These are phyloP conservation scores for Calonectria naviculata DNA, from an alignment of 2,329 filamentous ascomycete species.

Conservation along the genomic window DNA sequence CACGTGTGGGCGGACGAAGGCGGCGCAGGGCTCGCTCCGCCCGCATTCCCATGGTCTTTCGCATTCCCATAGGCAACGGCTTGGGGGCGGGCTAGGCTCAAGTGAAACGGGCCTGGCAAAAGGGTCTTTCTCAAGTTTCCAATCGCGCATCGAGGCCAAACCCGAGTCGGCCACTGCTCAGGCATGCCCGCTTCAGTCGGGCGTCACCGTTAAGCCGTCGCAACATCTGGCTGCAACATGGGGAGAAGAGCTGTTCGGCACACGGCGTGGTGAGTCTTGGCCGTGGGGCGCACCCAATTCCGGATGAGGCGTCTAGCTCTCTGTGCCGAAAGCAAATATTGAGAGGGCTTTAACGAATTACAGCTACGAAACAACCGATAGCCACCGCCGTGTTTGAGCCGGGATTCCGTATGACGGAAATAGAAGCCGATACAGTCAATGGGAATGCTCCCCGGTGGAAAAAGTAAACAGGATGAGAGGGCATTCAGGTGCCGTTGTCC, in stretches of 20 bases:
- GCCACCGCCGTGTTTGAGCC: constrained; percentile 5
- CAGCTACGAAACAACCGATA: background rate
- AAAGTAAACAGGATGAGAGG: constrained; percentile 15
- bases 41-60: constrained; percentile 2
- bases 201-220: constrained; percentile 3
- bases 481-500: background rate
- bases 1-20: constrained; percentile 8
- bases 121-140: background rate
- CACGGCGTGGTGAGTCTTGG: constrained; percentile 3
- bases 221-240: background rate
- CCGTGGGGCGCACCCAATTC: constrained; percentile 4
- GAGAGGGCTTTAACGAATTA: background rate
- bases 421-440: constrained; percentile 18
- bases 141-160: constrained; percentile 20
- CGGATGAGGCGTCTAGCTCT: constrained; percentile 31
- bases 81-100: constrained; percentile 2
- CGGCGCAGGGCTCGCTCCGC: constrained; percentile 1
- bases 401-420: constrained; percentile 28
- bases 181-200: background rate
- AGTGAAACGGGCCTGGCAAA: constrained; percentile 12
- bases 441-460: constrained; percentile 8
- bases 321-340: constrained; percentile 19
- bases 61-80: background rate
- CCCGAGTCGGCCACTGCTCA: constrained; percentile 18
- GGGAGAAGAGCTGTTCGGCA: background rate